These are phyloP conservation scores for Populus deltoides DNA, from an alignment of 345 rosid species.

Conservation along the genomic window DNA sequence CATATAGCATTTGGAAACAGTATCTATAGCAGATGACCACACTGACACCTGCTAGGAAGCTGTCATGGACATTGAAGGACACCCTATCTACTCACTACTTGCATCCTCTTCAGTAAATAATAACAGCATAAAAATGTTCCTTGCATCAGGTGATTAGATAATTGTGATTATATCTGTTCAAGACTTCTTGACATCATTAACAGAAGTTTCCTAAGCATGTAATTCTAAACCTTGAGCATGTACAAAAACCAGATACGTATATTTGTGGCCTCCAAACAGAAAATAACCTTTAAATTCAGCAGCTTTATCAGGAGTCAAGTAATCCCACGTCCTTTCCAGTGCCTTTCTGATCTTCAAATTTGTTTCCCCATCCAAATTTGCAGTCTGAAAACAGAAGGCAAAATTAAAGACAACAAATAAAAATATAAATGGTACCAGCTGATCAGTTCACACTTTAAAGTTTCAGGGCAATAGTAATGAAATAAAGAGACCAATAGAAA, in stretches of 20 bases:
- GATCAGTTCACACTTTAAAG: background rate
- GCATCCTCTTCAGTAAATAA: background rate
- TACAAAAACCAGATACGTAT: background rate
- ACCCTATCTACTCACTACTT: background rate
- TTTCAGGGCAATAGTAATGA: background rate
- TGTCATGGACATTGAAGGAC: background rate
- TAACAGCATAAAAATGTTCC: background rate
- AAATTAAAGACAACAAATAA: background rate
- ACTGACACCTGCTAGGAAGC: background rate
- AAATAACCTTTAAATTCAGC: conserved; percentile 78
- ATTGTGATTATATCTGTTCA: background rate
- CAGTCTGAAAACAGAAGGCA: conserved; percentile 59
- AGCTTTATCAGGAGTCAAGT: conserved; percentile 79
- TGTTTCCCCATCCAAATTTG: conserved; percentile 99
- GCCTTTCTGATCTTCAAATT: conserved; percentile 98
- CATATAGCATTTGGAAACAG: background rate
- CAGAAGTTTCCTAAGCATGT: background rate
- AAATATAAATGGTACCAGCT: conserved; percentile 2
- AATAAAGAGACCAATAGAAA: background rate
- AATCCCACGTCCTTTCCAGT: conserved; percentile 97
- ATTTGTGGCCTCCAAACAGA: background rate
- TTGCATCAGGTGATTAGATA: background rate
- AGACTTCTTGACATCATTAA: background rate
- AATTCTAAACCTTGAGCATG: background rate
- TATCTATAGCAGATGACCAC: background rate